A percentile compares a stretch with the other conserved stretches of the same genome.
phyloP scores from a whole-genome alignment of 225 moss, liverwort and hornwort species.

The Lunularia cruciata region DNA sequence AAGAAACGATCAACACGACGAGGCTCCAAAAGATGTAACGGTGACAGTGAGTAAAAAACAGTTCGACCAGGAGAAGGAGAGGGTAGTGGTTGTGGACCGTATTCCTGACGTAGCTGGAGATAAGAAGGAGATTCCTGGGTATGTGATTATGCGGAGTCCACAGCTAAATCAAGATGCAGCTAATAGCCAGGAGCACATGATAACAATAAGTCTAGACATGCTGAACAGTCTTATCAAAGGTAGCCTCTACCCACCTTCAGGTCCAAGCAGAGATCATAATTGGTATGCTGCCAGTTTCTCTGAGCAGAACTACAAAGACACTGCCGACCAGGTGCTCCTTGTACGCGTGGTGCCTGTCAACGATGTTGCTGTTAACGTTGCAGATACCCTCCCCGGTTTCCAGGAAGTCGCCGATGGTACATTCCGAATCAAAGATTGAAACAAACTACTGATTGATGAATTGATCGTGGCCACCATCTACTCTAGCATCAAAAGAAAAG shows the following conservation, averaged over 20 bases:
- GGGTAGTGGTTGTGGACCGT: background rate
- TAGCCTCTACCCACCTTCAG: slow-evolving; percentile 21
- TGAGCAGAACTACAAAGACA: background rate
- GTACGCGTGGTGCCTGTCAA: slow-evolving; percentile 1
- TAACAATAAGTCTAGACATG: slow-evolving; percentile 16
- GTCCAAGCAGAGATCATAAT: slow-evolving; percentile 26
- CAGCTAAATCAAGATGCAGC: background rate
- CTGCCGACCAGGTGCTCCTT: slow-evolving; percentile 2
- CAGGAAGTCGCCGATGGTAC: slow-evolving; percentile 13
- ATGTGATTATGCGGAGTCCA: slow-evolving; percentile 11
- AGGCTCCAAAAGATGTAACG: slow-evolving; percentile 3
- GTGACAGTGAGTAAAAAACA: slow-evolving; percentile 7
- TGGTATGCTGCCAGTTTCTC: slow-evolving; percentile 15
- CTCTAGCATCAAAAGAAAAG: no score
- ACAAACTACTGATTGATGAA: no score
- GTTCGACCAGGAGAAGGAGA: background rate
- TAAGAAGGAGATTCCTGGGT: slow-evolving; percentile 3
- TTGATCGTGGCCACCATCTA: no score
- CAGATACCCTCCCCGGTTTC: slow-evolving; percentile 13
- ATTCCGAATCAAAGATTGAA: slow-evolving; percentile 18
- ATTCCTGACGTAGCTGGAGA: background rate
- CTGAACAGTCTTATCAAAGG: slow-evolving; percentile 27
- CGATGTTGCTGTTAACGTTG: background rate
- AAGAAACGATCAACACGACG: background rate
- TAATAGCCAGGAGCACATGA: background rate